These are phyloP conservation scores for Aspergillus bombycis DNA, from an alignment of 2,329 filamentous ascomycete genomes.

Conservation along the genomic window DNA sequence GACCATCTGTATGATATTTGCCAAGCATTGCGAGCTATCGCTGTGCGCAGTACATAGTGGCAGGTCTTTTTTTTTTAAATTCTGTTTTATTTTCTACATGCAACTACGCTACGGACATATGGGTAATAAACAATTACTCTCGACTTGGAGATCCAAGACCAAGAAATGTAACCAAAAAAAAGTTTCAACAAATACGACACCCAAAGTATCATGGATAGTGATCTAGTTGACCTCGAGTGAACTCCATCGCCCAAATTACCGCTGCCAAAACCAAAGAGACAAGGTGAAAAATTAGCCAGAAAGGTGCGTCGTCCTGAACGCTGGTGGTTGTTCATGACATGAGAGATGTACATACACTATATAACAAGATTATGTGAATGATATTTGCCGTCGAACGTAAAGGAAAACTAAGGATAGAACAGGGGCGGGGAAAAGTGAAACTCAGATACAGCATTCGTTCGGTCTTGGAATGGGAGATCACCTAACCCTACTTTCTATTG, in stretches of 20 bases:
- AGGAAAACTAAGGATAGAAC: background rate
- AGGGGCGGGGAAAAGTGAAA: background rate
- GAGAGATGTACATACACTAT: conserved; percentile 2
- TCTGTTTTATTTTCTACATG: conserved; percentile 5
- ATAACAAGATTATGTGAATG: conserved; percentile 1
- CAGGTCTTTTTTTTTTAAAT: background rate
- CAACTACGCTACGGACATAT: background rate
- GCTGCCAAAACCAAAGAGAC: background rate
- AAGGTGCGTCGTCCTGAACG: background rate
- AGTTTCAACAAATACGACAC: background rate
- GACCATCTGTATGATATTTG: conserved; percentile 20
- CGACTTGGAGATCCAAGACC: background rate
- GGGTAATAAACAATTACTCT: background rate
- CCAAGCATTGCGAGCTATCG: conserved; percentile 15
- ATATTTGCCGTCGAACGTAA: background rate
- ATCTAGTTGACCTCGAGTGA: background rate
- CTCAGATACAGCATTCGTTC: background rate
- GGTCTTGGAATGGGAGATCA: background rate
- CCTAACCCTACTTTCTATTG: conserved; percentile 8
- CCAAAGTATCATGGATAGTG: background rate
- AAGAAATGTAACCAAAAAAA: background rate
- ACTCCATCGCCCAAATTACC: background rate
- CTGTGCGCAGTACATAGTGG: conserved; percentile 11
- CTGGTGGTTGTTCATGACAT: background rate
- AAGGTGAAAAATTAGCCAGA: background rate